Percentiles rank a stretch among this genome's conserved stretches.
Evolutionary conservation across 1,284 basidiomycete species (phyloP).

Genomic region (Afroboletus lepidellus): DNA sequence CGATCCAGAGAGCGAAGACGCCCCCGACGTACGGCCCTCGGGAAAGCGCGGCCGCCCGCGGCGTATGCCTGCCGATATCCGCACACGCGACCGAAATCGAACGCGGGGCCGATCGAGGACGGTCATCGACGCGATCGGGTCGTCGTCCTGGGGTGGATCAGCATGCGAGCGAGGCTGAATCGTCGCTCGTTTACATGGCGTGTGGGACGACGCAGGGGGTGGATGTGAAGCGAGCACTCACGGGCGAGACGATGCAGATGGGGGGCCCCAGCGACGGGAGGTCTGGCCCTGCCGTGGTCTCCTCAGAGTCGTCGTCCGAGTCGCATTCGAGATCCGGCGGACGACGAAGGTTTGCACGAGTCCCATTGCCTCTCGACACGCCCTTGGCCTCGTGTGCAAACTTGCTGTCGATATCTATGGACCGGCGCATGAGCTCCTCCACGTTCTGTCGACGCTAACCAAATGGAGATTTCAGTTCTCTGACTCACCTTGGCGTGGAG

Average conservation of each 20-base stretch:
- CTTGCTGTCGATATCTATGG: slow-evolving; percentile 2
- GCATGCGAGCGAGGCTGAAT: too few relatives aligned
- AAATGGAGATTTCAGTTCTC: neutral
- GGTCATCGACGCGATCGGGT: slow-evolving; percentile 2
- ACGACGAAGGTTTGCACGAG: neutral
- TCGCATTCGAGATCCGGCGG: slow-evolving; percentile 6
- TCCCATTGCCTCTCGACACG: neutral
- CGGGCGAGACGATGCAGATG: slow-evolving; percentile 2
- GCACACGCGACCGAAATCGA: slow-evolving; percentile 54
- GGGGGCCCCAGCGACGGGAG: too few relatives aligned
- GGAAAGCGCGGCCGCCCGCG: slow-evolving; percentile 26
- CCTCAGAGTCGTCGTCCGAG: slow-evolving; percentile 15
- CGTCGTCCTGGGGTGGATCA: slow-evolving; percentile 23
- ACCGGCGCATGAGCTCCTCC: slow-evolving; percentile 6
- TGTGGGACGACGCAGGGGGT: neutral
- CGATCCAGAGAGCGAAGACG: slow-evolving; percentile 56
- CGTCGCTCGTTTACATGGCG: neutral
- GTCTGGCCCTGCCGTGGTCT: neutral
- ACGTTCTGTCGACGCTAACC: neutral
- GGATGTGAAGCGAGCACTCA: slow-evolving; percentile 12
- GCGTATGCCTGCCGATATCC: slow-evolving; percentile 50
- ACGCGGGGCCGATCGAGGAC: slow-evolving; percentile 37
- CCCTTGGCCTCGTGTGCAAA: slow-evolving; percentile 17
- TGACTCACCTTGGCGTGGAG: slow-evolving; percentile 14
- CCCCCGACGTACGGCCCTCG: slow-evolving; percentile 30